Percentiles rank a stretch among this genome's conserved stretches.
phyloP scores from a whole-genome alignment of 1,139 yeast species.

The Hemisphaericaspora xylanilytica region DNA sequence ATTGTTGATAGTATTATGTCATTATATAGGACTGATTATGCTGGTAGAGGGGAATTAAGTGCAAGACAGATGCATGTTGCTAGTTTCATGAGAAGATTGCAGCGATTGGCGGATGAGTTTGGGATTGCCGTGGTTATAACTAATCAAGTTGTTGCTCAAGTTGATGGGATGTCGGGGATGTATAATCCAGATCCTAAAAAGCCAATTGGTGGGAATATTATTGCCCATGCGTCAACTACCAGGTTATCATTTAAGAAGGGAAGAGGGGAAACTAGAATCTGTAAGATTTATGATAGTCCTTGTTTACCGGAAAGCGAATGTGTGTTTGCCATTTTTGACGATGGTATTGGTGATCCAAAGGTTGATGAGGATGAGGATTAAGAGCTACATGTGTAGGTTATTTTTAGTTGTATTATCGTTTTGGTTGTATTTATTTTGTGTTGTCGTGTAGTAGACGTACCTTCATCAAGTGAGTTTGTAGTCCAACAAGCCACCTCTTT shows the following conservation, averaged over 20 bases:
- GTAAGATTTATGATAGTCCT: slow-evolving; percentile 93
- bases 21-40: slow-evolving; percentile 87
- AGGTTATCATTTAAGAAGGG: slow-evolving; percentile 88
- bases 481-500: no score
- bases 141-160: slow-evolving; percentile 97
- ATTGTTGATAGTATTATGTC: slow-evolving; percentile 98
- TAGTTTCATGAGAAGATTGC: slow-evolving; percentile 85
- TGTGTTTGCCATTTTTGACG: slow-evolving; percentile 92
- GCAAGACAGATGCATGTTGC: slow-evolving; percentile 96
- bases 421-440: not conserved
- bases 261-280: slow-evolving; percentile 85
- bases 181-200: slow-evolving; percentile 98
- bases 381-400: no score
- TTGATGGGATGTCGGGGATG: slow-evolving; percentile 81
- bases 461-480: no score
- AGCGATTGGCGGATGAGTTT: slow-evolving; percentile 93
- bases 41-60: slow-evolving; percentile 94
- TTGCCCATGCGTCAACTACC: slow-evolving; percentile 96
- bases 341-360: slow-evolving; percentile 95
- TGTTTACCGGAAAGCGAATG: slow-evolving; percentile 95
- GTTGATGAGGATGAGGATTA: slow-evolving; percentile 54
- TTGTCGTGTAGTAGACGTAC: no score
- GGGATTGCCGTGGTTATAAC: slow-evolving; percentile 99
- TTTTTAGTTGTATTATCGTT: no score
- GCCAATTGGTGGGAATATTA: slow-evolving; percentile 97